A percentile compares a stretch with the other conserved stretches of the same genome.
phyloP scores from a whole-genome alignment of 345 rosid genomes.

The Gossypium thurberi region DNA sequence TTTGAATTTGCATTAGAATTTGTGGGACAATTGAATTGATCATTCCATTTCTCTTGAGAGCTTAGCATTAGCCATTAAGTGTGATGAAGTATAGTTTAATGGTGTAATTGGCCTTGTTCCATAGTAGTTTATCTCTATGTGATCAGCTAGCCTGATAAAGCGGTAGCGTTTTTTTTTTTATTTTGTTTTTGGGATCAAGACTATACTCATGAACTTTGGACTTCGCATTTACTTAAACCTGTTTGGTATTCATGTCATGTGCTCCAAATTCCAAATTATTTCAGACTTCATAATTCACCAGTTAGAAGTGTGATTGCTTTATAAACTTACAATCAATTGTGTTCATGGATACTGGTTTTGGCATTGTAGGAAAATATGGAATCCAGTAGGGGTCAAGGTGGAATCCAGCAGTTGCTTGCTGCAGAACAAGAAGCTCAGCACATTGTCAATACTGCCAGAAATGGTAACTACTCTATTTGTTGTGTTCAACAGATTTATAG shows the following conservation, averaged over 20 bases:
- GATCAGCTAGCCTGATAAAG: not conserved
- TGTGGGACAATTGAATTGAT: not conserved
- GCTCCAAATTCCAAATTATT: not conserved
- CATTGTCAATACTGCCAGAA: constrained; percentile 46
- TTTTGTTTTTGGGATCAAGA: not conserved
- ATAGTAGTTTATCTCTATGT: not conserved
- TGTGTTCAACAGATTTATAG: not conserved
- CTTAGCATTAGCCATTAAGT: not conserved
- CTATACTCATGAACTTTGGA: not conserved
- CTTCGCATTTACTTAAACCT: not conserved
- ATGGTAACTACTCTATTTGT: constrained; percentile 19
- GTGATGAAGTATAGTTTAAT: not conserved
- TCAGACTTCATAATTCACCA: not conserved
- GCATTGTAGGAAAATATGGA: constrained; percentile 43
- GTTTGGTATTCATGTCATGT: not conserved
- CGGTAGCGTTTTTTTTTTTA: not conserved
- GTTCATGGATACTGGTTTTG: constrained; percentile 11
- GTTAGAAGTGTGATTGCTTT: not conserved
- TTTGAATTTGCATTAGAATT: not conserved
- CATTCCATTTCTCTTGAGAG: not conserved
- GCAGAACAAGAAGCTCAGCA: constrained; percentile 77
- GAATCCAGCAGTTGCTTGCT: constrained; percentile 86
- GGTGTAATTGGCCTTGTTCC: not conserved
- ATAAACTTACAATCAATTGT: not conserved
- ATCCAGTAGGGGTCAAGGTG: constrained; percentile 62